Conservation (phyloP, 1,284 basidiomycete species). For the Ustilago xerochloae region DNA sequence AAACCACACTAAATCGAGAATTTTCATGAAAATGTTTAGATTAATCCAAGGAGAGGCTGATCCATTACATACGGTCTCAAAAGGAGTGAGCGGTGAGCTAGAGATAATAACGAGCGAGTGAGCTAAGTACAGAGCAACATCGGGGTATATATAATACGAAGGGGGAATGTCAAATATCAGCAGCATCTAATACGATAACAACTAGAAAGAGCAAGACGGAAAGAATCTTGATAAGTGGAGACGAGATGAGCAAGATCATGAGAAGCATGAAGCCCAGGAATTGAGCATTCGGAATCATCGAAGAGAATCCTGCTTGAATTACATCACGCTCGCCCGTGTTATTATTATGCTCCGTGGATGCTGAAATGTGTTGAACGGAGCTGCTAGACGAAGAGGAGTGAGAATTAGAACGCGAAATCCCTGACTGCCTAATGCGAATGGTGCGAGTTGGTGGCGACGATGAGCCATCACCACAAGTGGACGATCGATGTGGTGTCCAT, state of each 20-base stretch:
- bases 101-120: neutral
- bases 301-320: neutral
- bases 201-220: constrained; percentile 36
- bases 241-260: constrained; percentile 43
- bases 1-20: too few species aligned
- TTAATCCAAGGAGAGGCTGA: neutral
- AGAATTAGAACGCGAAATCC: constrained; percentile 3
- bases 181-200: constrained; percentile 21
- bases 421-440: neutral
- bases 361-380: neutral
- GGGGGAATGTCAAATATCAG: neutral
- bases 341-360: neutral
- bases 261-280: constrained; percentile 39
- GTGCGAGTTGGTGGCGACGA: constrained; percentile 4
- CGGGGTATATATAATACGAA: neutral
- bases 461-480: neutral
- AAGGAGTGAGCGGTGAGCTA: neutral
- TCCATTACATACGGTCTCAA: constrained; percentile 1
- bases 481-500: constrained; percentile 5
- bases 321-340: neutral
- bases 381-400: constrained; percentile 9
- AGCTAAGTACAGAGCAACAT: neutral
- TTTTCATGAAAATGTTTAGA: neutral
- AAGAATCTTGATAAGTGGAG: constrained; percentile 44
- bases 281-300: constrained; percentile 31